Evolutionary conservation across 1,284 basidiomycete genomes (phyloP), one percentile per base, ranked within the genome.

Genomic region (Trametes polyzona): DNA sequence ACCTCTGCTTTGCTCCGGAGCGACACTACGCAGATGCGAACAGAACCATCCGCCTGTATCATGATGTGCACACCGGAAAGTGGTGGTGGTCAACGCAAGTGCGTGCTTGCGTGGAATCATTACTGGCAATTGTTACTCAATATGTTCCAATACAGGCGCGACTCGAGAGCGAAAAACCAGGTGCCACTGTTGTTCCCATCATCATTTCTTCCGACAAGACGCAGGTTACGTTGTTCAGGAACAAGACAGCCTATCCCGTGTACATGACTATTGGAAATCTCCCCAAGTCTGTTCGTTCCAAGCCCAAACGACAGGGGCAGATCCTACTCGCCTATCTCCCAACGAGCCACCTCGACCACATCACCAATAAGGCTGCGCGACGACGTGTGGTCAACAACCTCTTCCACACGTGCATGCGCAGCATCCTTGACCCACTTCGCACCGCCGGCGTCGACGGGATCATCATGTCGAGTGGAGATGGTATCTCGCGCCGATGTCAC

Each of bases 251-350:
- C 4, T 78, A 76, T 55, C 75, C 75, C 0, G 61, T 79, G 0
- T 78, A 78, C 44, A 55, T 79, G 17, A 77, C 74, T 0, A 74
- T 80, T 44, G 76, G 77, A 23, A 78, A 78, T 53, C 67, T 79
- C n/a, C 73, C 76, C 5, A 78, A 78, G 46, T 64, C 70, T 10
- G 68, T 76, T 7, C 61, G 69, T 12, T 63, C 65, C 2, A 72
- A 74, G 52, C 73, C 75, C 3, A 73, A 71, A 0, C 51, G 54
- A 7, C 64, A 64, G 8, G 74, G 65, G 1, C 68, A 71, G 30
- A 64, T 78, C 11, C 68, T 78, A 1, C 55, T 78, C 14, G 74
- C 59, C 0, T 78, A 77, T 53, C 65, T 77, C 2, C 74, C 74
- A 6, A 73, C 71, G 0, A 61, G 68, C 0, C 54, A 60, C 0